phyloP scores from a whole-genome alignment of 768 basidiomycete genomes.

The Gelatoporia subvermispora region DNA sequence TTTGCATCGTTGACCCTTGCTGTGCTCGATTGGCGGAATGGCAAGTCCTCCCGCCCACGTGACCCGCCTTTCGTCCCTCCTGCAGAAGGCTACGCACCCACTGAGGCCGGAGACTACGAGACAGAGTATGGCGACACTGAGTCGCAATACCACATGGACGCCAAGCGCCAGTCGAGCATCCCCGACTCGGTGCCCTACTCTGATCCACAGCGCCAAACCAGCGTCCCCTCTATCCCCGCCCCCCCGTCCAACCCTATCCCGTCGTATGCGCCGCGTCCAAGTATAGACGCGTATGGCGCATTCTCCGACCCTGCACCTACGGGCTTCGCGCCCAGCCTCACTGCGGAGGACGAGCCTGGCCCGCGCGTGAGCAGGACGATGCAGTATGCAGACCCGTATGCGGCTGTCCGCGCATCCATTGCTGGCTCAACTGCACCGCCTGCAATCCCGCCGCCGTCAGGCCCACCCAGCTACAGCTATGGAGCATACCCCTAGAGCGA shows the following conservation, averaged over 20 bases:
- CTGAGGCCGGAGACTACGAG: slow-evolving; percentile 36
- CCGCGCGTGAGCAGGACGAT: slow-evolving; percentile 81
- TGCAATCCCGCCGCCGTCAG: slow-evolving; percentile 8
- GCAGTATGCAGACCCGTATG: slow-evolving; percentile 88
- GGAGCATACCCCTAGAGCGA: too few species aligned
- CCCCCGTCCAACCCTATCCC: slow-evolving; percentile 22
- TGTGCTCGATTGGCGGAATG: slow-evolving; percentile 73
- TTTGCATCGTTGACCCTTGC: slow-evolving; percentile 59
- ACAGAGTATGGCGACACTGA: slow-evolving; percentile 51
- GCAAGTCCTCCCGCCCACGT: slow-evolving; percentile 46
- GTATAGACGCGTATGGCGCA: slow-evolving; percentile 86
- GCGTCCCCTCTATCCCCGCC: slow-evolving; percentile 18
- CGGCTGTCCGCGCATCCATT: slow-evolving; percentile 60
- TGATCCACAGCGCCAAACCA: slow-evolving; percentile 32
- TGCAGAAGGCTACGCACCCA: slow-evolving; percentile 18
- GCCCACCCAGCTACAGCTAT: slow-evolving; percentile 11
- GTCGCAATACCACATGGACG: slow-evolving; percentile 39
- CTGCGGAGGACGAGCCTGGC: slow-evolving; percentile 27
- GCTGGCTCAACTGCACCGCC: slow-evolving; percentile 6
- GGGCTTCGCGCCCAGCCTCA: slow-evolving; percentile 44
- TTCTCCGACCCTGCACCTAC: slow-evolving; percentile 84
- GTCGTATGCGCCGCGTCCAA: slow-evolving; percentile 35
- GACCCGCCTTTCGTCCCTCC: slow-evolving; percentile 80
- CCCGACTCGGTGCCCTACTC: slow-evolving; percentile 42
- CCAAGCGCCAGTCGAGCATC: slow-evolving; percentile 14